Percentiles rank a stretch among this genome's conserved stretches.
phyloP scores from a whole-genome alignment of 768 basidiomycete species.

The Leccinum uliginosum region DNA sequence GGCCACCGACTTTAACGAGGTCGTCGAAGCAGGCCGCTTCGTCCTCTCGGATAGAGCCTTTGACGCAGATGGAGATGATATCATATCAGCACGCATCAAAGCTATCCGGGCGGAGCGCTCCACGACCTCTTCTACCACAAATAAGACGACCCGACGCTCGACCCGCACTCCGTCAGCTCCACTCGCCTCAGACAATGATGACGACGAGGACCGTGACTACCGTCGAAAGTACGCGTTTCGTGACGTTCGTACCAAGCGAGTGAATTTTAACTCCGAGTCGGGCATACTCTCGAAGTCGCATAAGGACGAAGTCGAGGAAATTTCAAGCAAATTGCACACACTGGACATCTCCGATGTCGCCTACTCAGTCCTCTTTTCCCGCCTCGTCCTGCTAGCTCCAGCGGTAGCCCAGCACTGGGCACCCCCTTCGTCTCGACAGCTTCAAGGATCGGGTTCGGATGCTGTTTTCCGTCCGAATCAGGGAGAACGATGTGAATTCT shows the following conservation, averaged over 20 bases:
- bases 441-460: background rate
- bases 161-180: background rate
- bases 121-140: background rate
- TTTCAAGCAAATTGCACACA: background rate
- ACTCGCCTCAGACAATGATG: background rate
- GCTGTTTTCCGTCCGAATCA: too few relatives aligned
- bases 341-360: background rate
- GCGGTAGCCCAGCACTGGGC: background rate
- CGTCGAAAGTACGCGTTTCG: background rate
- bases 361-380: background rate
- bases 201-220: background rate
- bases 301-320: background rate
- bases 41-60: background rate
- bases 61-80: background rate
- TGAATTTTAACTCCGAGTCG: background rate
- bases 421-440: background rate
- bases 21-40: background rate
- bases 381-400: background rate
- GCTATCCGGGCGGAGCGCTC: background rate
- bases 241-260: background rate
- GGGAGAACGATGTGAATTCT: background rate
- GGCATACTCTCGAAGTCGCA: background rate
- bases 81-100: background rate
- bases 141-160: background rate
- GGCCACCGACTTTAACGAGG: background rate